Evolutionary conservation across 257 asterid genomes (phyloP), one percentile per base, ranked within the genome.

Genomic region (Phtheirospermum japonicum): DNA sequence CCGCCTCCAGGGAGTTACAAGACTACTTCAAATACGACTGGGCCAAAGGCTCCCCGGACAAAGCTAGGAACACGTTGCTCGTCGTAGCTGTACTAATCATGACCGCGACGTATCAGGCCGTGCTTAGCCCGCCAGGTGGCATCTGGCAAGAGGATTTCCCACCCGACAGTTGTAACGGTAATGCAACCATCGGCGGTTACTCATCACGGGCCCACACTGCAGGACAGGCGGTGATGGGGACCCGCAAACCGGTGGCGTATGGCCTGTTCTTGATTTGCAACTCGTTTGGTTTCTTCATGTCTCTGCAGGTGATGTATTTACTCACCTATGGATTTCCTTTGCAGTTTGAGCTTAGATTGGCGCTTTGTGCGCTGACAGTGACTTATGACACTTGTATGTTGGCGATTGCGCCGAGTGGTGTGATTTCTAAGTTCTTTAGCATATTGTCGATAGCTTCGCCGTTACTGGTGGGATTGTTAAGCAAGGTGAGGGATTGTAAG

Each of bases 51-150:
- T 72, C 79, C 14, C 85, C 89, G 5, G 43, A 65, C 9, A 57
- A 64, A 64, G 83, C 74, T 6, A 57, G 88, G 5, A 72, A 68
- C 65, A 75, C 70, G 0, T 13, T 83, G 39, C 83, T 86, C 0
- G 56, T 81, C 9, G 59, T 83, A 7, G 70, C 86, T 0, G 80
- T 76, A 23, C 65, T 83, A 3, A 81, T 86, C 2, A 79, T 68
- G 5, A 75, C 86, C 0, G 74, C 78, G 1, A 77, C 95, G 0
- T 85, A 77, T 56, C 85, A 81, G 59, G 84, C 85, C 0, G 83
- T 76, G 48, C 77, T 77, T 6, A 83, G 76, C 45, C 95, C 89
- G 2, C 89, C 88, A 0, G 86, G 90, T 0, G 88, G 90, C 5
- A 78, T 79, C 6, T 83, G 90, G 88, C 83, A 86, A 51, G 86